These are phyloP conservation scores for Holtermannia corniformis DNA, from an alignment of 768 basidiomycete genomes.

Conservation along the genomic window DNA sequence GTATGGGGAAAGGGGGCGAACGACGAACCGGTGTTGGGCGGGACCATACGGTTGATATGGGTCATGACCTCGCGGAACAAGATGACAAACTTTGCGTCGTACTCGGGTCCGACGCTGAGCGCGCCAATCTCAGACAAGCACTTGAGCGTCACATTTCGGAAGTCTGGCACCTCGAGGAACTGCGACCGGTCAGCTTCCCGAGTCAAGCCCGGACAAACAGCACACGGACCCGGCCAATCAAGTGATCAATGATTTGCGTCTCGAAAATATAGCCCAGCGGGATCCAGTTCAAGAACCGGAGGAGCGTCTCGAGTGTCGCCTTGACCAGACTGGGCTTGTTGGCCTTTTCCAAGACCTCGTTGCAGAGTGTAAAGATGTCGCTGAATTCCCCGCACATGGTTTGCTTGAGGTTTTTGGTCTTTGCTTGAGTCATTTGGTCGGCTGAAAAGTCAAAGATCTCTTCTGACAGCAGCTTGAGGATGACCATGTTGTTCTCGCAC, in stretches of 20 bases:
- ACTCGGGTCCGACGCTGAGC: slow-evolving; percentile 88
- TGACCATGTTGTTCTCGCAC: slow-evolving; percentile 99
- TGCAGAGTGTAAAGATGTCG: slow-evolving; percentile 95
- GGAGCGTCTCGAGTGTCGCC: slow-evolving; percentile 84
- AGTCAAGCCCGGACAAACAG: too few relatives aligned
- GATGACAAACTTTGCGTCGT: slow-evolving; percentile 95
- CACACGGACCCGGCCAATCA: slow-evolving; percentile 72
- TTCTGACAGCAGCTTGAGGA: slow-evolving; percentile 90
- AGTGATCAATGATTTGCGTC: slow-evolving; percentile 88
- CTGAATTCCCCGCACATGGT: slow-evolving; percentile 96
- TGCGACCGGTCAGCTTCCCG: slow-evolving; percentile 39
- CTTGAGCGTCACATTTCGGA: slow-evolving; percentile 92
- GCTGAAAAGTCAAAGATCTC: slow-evolving; percentile 99
- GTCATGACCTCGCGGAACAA: slow-evolving; percentile 99
- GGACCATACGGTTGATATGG: slow-evolving; percentile 90
- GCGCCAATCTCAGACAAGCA: slow-evolving; percentile 95
- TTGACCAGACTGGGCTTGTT: slow-evolving; percentile 89
- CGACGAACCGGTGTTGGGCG: slow-evolving; percentile 63
- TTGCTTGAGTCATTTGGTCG: slow-evolving; percentile 95
- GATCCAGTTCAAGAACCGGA: slow-evolving; percentile 98
- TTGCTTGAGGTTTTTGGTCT: slow-evolving; percentile 94
- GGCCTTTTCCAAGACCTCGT: slow-evolving; percentile 94
- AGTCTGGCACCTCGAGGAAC: slow-evolving; percentile 95
- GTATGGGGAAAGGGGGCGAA: background rate
- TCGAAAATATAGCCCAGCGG: slow-evolving; percentile 98